phyloP scores from a whole-genome alignment of 2,329 filamentous ascomycete genomes.

The Ophiostoma tasmaniense region DNA sequence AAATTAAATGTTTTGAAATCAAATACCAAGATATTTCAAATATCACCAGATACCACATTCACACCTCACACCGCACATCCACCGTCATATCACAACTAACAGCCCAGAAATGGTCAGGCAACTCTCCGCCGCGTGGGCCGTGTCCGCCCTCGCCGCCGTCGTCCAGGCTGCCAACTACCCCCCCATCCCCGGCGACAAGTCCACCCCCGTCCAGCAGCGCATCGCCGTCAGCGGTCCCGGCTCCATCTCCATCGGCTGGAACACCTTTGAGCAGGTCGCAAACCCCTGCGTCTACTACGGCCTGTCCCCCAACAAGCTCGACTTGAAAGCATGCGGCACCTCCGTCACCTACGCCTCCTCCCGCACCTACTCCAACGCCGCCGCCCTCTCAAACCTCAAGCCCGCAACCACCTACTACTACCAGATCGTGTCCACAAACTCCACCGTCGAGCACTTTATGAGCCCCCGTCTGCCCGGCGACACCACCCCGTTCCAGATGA shows the following conservation, averaged over 20 bases:
- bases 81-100: neutral
- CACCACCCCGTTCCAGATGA: constrained; percentile 43
- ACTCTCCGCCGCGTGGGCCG: constrained; percentile 11
- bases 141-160: constrained; percentile 17
- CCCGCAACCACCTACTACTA: constrained; percentile 53
- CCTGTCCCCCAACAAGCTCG: constrained; percentile 32
- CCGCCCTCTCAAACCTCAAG: constrained; percentile 36
- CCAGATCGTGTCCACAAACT: constrained; percentile 49
- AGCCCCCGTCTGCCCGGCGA: constrained; percentile 47
- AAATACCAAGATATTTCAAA: neutral
- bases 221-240: constrained; percentile 39
- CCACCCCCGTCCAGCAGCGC: constrained; percentile 47
- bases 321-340: constrained; percentile 32
- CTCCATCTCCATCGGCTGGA: constrained; percentile 47
- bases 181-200: constrained; percentile 38
- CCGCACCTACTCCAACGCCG: constrained; percentile 45
- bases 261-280: constrained; percentile 41
- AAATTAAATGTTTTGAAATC: no score
- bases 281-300: constrained; percentile 46
- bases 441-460: constrained; percentile 43
- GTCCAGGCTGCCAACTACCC: constrained; percentile 31
- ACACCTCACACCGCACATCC: no score
- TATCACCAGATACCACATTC: neutral
- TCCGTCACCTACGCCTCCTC: constrained; percentile 45
- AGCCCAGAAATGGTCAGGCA: constrained; percentile 15